Conservation (phyloP, 2,329 filamentous ascomycete species). For the Daldinia sp. region DNA sequence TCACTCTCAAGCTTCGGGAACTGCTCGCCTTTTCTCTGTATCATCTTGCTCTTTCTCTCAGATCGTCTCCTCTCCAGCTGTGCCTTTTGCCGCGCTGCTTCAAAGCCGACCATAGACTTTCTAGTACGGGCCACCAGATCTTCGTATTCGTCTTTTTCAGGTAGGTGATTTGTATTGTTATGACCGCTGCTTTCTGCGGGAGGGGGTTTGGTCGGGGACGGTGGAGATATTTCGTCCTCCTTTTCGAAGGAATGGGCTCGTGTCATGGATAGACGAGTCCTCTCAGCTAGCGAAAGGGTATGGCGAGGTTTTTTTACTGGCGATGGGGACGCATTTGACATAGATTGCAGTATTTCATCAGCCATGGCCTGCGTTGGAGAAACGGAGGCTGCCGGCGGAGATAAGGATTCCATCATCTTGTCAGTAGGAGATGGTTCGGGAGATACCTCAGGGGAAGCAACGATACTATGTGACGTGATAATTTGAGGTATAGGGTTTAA, state of each 20-base stretch:
- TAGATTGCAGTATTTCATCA: slow-evolving; percentile 67
- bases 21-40: slow-evolving; percentile 58
- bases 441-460: slow-evolving; percentile 16
- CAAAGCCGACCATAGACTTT: slow-evolving; percentile 72
- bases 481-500: slow-evolving; percentile 1
- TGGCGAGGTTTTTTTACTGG: slow-evolving; percentile 68
- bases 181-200: slow-evolving; percentile 39
- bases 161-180: slow-evolving; percentile 30
- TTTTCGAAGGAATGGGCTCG: slow-evolving; percentile 55
- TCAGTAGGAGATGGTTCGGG: slow-evolving; percentile 17
- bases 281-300: slow-evolving; percentile 76
- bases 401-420: slow-evolving; percentile 21
- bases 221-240: slow-evolving; percentile 49
- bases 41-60: slow-evolving; percentile 59
- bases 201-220: slow-evolving; percentile 41
- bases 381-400: slow-evolving; percentile 42
- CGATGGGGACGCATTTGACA: slow-evolving; percentile 68
- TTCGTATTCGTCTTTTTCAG: slow-evolving; percentile 54
- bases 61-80: slow-evolving; percentile 68
- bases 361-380: slow-evolving; percentile 65
- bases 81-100: slow-evolving; percentile 70
- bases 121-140: slow-evolving; percentile 70
- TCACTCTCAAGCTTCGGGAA: slow-evolving; percentile 65
- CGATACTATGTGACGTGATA: slow-evolving; percentile 11
- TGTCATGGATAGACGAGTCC: slow-evolving; percentile 85